Base-by-base conservation (phyloP, 768 basidiomycete species). In the Mycena rebaudengoi region DNA sequence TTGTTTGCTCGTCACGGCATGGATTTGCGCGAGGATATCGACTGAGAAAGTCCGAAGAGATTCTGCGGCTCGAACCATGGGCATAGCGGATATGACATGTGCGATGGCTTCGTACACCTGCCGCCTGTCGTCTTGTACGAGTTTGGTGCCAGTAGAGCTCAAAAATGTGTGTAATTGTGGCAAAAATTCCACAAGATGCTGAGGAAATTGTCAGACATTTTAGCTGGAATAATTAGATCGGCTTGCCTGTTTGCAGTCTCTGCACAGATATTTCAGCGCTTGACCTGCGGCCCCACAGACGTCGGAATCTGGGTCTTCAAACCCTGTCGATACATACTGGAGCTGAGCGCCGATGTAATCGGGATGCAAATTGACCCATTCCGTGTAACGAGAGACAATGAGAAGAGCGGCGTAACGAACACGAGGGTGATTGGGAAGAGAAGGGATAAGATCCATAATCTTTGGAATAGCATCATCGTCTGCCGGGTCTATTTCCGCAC, bases 71-170 rank as follows among this genome's bases (percentile, higher is more conserved):
- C 89, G 87, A 54, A 89, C 87, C 84, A 96, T 91, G 2, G 92
- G 88, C 96, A 99, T 98, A 0, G 90, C 92, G 48, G 91, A 92
- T 59, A 99, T 96, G 56, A 99, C 94, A 77, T 93, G 89, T 5
- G 94, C 96, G 68, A 99, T 96, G 14, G 96, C 98, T 73, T 98
- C 96, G 70, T 96, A 95, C 18, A 99, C 91, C 75, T 96, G 92
- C 48, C 93, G 86, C 70, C 89, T 87, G 75, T 99, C 98, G 41
- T 96, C 93, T 74, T 94, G 94, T 12, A 81, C 78, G 40, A 99
- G 82, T 72, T 92, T 94, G 7, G 85, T 74, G 39, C 95, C 96
- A 14, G 90, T 89, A 4, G 91, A 88, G 40, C 84, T 86, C 44
- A 98, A 80, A 83, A 99, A 99, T 0, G 89, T 85, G 76, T 98